Percentiles rank a stretch among this genome's conserved stretches.
Evolutionary conservation across 1,284 basidiomycete species (phyloP).

Genomic region (Cystobasidium sp.): DNA sequence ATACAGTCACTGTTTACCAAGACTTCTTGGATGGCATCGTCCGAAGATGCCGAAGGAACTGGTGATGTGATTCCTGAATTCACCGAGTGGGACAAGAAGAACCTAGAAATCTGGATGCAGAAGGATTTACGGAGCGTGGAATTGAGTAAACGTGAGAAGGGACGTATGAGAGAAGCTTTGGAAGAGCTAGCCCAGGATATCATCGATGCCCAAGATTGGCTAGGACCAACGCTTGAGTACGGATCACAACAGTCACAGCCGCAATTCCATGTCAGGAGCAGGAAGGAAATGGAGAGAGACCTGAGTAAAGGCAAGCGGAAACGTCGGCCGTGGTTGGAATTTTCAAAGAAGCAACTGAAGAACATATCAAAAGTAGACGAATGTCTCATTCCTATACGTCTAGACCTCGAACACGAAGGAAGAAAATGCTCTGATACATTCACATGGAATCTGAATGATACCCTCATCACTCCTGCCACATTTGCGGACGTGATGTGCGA

Average conservation of each 20-base stretch:
- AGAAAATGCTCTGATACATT: slow-evolving; percentile 94
- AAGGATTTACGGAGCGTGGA: slow-evolving; percentile 33
- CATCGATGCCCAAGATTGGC: slow-evolving; percentile 49
- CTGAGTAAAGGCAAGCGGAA: slow-evolving; percentile 48
- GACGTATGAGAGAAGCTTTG: slow-evolving; percentile 18
- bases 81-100: slow-evolving; percentile 25
- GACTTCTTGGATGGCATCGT: slow-evolving; percentile 32
- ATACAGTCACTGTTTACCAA: slow-evolving; percentile 42
- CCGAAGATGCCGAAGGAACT: neutral
- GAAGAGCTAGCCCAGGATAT: slow-evolving; percentile 42
- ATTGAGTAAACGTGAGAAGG: slow-evolving; percentile 13
- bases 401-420: slow-evolving; percentile 90
- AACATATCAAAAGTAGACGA: slow-evolving; percentile 70
- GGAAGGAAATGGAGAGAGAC: slow-evolving; percentile 46
- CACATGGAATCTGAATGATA: slow-evolving; percentile 93
- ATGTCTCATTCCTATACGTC: slow-evolving; percentile 84
- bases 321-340: slow-evolving; percentile 45
- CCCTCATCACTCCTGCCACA: slow-evolving; percentile 81
- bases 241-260: slow-evolving; percentile 5
- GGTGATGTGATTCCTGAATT: slow-evolving; percentile 17
- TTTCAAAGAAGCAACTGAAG: slow-evolving; percentile 65
- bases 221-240: slow-evolving; percentile 41
- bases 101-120: slow-evolving; percentile 37
- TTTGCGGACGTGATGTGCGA: slow-evolving; percentile 91
- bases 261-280: slow-evolving; percentile 43